Conservation (phyloP, 345 rosid species). For the Acer yangbiense region DNA sequence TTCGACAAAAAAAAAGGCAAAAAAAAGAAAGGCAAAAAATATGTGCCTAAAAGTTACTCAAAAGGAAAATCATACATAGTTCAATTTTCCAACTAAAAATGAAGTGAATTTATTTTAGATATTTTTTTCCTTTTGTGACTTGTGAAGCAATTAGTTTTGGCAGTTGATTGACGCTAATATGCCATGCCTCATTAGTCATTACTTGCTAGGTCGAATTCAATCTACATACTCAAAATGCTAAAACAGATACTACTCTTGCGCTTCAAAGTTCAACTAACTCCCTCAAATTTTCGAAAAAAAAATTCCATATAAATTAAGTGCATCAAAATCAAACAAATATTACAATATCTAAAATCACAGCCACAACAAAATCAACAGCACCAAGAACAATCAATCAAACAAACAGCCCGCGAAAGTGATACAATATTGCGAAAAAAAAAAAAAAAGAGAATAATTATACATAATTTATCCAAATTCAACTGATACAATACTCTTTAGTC, state of each 20-base stretch:
- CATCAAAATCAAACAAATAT: conserved; percentile 1
- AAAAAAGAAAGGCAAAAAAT: neutral
- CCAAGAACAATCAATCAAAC: neutral
- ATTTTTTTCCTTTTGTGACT: too few species aligned
- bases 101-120: neutral
- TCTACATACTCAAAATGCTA: neutral
- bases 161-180: neutral
- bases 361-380: neutral
- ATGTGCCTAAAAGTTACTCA: neutral
- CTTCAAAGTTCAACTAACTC: neutral
- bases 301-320: neutral
- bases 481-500: too few species aligned
- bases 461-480: too few species aligned
- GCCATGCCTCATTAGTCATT: neutral
- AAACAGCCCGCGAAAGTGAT: neutral
- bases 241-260: neutral
- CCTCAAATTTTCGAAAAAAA: neutral
- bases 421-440: too few species aligned
- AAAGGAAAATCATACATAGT: neutral
- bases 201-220: neutral
- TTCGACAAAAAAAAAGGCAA: neutral
- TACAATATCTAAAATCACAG: neutral
- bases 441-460: too few species aligned
- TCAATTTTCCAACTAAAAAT: neutral
- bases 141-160: neutral